Conservation (phyloP, 2,329 filamentous ascomycete genomes). For the Sarocladium strictum region DNA sequence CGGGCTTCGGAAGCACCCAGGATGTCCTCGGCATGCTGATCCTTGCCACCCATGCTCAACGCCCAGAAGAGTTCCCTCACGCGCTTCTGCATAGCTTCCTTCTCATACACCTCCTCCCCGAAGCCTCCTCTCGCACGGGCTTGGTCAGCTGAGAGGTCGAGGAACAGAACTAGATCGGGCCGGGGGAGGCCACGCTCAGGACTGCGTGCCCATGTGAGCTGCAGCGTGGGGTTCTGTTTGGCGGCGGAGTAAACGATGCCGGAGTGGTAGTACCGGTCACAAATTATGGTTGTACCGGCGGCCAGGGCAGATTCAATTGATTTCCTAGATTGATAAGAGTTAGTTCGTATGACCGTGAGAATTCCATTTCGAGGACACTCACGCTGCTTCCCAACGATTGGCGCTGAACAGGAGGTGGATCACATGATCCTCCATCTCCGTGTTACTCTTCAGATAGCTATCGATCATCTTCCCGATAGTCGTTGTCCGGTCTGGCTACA, state of each 20-base stretch:
- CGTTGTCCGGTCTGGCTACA: constrained; percentile 64
- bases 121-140: constrained; percentile 77
- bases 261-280: constrained; percentile 93
- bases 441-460: constrained; percentile 66
- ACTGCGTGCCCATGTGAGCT: constrained; percentile 72
- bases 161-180: constrained; percentile 81
- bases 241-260: constrained; percentile 91
- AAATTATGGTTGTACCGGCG: constrained; percentile 68
- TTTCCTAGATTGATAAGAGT: constrained; percentile 28
- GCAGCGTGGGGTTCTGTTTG: constrained; percentile 66
- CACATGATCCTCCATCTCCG: constrained; percentile 76
- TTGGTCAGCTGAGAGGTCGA: constrained; percentile 70
- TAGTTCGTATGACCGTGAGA: neutral
- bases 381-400: constrained; percentile 77
- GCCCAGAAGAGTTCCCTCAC: constrained; percentile 70
- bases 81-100: constrained; percentile 69
- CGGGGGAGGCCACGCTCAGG: constrained; percentile 82
- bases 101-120: constrained; percentile 86
- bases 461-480: constrained; percentile 85
- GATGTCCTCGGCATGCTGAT: constrained; percentile 27
- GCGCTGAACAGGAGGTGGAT: constrained; percentile 88
- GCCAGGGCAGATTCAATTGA: constrained; percentile 49
- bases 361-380: constrained; percentile 18
- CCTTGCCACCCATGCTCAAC: constrained; percentile 26
- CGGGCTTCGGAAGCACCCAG: constrained; percentile 17